A percentile compares a stretch with the other conserved stretches of the same genome.
Evolutionary conservation across 768 basidiomycete species (phyloP).

Genomic region (Clathrus columnatus): DNA sequence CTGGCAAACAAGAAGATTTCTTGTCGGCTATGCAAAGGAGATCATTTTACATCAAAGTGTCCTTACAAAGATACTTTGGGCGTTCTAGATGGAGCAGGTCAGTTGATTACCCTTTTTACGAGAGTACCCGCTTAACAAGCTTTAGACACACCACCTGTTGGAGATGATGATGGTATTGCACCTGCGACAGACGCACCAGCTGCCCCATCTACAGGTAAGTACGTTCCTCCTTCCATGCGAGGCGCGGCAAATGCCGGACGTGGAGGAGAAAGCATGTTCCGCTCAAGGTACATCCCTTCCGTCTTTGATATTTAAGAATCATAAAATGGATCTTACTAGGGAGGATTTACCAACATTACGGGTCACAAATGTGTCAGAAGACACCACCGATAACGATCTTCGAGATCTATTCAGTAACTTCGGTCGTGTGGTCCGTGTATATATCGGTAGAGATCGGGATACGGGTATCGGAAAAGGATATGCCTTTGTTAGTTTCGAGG

Average conservation of each 20-base stretch:
- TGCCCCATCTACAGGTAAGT: slow-evolving; percentile 53
- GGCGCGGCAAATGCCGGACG: slow-evolving; percentile 42
- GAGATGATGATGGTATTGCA: slow-evolving; percentile 29
- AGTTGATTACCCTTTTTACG: slow-evolving; percentile 12
- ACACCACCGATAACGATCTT: slow-evolving; percentile 90
- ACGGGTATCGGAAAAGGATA: slow-evolving; percentile 95
- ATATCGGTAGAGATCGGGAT: slow-evolving; percentile 90
- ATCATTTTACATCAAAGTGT: slow-evolving; percentile 97
- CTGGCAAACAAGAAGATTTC: slow-evolving; percentile 70
- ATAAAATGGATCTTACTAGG: slow-evolving; percentile 24
- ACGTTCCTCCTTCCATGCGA: slow-evolving; percentile 92
- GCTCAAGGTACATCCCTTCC: background rate
- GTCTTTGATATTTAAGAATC: slow-evolving; percentile 36
- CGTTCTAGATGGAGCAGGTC: slow-evolving; percentile 55
- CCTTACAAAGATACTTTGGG: slow-evolving; percentile 94
- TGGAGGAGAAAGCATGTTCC: slow-evolving; percentile 71
- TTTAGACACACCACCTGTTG: slow-evolving; percentile 31
- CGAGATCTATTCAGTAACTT: slow-evolving; percentile 85
- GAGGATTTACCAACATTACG: slow-evolving; percentile 95
- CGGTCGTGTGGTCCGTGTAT: slow-evolving; percentile 80
- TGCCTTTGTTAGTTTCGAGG: slow-evolving; percentile 95
- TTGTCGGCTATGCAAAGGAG: slow-evolving; percentile 93
- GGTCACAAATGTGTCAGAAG: slow-evolving; percentile 93
- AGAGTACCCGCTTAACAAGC: background rate
- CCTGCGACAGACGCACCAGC: slow-evolving; percentile 26